Base-by-base conservation (phyloP, 768 basidiomycete species). In the Pulveroboletus sp. region DNA sequence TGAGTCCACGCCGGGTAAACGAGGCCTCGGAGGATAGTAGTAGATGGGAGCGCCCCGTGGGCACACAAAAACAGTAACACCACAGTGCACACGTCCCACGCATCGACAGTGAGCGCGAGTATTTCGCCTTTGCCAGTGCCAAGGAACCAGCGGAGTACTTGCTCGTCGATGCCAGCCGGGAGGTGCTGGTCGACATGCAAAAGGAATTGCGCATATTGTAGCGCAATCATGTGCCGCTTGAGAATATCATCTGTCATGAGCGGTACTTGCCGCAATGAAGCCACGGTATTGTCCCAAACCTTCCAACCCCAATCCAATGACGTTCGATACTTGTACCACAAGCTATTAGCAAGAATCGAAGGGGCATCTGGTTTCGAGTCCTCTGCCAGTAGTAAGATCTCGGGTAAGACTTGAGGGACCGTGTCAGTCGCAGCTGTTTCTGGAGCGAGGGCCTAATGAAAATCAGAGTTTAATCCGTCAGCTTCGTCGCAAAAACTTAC, bases 241-340 rank as follows among this genome's bases (percentile, higher is more conserved):
- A 66, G 62, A 7, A 63, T 50, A 49, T 83, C 81, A 5, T 72
- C 57, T 14, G 75, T 75, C 73, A 85, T 78, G 39, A 68, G 65
- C 6, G 83, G 80, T 39, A 87, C 74, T 62, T 86, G 84, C 38
- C 83, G 85, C 39, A 92, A 71, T 45, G 83, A 84, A 6, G 85
- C 80, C 39, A 92, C 74, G 1, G 84, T 81, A 58, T 87, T 90
- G 62, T 90, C 87, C 89, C 89, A 91, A 17, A 86, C 85, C 57
- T 83, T 85, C 81, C 81, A 85, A 2, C 79, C 87, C 87, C 89
- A 90, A 57, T 88, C 79, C 12, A 67, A 59, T 0, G 86, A 79
- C 14, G 79, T 80, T 38, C 85, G 81, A 57, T 90, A 90, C 61
- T 87, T 86, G 66, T 87, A 86, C 89, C 89, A 92, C 12, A 92